These are phyloP conservation scores for Phaeophleospora eucalypticola DNA, from an alignment of 2,329 filamentous ascomycete species.

Conservation along the genomic window DNA sequence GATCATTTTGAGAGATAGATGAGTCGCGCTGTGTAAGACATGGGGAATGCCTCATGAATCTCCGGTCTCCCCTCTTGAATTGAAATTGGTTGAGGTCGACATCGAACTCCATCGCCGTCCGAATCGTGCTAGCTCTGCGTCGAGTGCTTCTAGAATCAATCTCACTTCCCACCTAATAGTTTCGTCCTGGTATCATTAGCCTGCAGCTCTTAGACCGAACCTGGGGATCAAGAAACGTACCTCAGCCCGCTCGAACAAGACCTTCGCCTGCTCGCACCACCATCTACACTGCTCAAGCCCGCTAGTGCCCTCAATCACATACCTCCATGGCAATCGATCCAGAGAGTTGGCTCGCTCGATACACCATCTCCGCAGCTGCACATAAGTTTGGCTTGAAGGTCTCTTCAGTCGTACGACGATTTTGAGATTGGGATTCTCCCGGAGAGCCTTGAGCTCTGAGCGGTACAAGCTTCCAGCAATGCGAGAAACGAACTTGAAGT, in stretches of 20 bases:
- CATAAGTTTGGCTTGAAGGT: constrained; percentile 9
- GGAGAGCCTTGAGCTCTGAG: constrained; percentile 28
- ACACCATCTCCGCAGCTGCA: constrained; percentile 23
- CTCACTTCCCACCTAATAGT: constrained; percentile 6
- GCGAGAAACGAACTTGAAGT: constrained; percentile 25
- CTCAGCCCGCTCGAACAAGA: constrained; percentile 6
- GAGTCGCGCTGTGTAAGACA: too few relatives aligned
- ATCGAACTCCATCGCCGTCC: too few relatives aligned
- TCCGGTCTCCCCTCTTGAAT: too few relatives aligned
- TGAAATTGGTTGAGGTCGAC: too few relatives aligned
- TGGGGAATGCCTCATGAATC: too few relatives aligned
- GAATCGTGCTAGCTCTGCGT: too few relatives aligned
- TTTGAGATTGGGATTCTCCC: constrained; percentile 19
- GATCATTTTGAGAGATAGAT: too few relatives aligned
- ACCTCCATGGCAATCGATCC: constrained; percentile 26
- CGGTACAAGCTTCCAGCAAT: constrained; percentile 23
- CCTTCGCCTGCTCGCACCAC: constrained; percentile 1
- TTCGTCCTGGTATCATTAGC: constrained; percentile 15
- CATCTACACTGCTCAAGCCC: background rate
- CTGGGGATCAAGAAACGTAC: too few relatives aligned
- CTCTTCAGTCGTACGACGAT: constrained; percentile 16
- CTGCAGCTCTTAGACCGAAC: constrained; percentile 7
- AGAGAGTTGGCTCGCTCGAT: constrained; percentile 16
- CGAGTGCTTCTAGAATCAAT: constrained; percentile 9
- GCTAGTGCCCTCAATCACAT: constrained; percentile 7